A percentile compares a stretch with the other conserved stretches of the same genome.
Evolutionary conservation across 2,329 filamentous ascomycete species (phyloP).

Genomic region (Fonsecaea nubica): DNA sequence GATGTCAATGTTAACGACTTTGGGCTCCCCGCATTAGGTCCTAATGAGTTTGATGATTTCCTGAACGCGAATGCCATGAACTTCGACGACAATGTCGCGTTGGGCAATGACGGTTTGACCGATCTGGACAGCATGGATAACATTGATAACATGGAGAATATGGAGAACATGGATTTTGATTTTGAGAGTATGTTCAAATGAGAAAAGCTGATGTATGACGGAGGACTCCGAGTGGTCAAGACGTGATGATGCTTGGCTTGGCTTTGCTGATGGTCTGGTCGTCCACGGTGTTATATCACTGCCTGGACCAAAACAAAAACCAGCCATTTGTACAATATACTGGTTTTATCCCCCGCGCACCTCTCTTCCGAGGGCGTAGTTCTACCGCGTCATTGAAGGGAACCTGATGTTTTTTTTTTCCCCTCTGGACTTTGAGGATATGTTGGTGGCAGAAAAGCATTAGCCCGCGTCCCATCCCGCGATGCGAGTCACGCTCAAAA

Average conservation of each 20-base stretch:
- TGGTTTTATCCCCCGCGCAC: background rate
- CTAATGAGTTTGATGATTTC: conserved; percentile 43
- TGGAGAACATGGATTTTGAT: conserved; percentile 34
- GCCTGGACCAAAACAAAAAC: background rate
- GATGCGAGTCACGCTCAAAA: background rate
- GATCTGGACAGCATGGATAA: conserved; percentile 31
- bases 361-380: background rate
- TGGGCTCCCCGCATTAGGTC: conserved; percentile 35
- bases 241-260: background rate
- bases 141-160: conserved; percentile 31
- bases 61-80: conserved; percentile 50
- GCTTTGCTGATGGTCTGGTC: background rate
- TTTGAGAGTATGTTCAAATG: conserved; percentile 39
- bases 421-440: background rate
- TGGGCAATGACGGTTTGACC: conserved; percentile 44
- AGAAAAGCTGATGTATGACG: background rate
- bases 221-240: background rate
- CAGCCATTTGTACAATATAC: background rate
- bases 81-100: conserved; percentile 53
- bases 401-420: background rate
- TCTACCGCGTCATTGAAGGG: background rate
- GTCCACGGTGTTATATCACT: background rate
- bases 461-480: background rate
- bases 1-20: conserved; percentile 32
- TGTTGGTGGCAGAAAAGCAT: background rate